Evolutionary conservation across 179 eudicot genomes (phyloP).

Genomic region (Beta macrorhiza): DNA sequence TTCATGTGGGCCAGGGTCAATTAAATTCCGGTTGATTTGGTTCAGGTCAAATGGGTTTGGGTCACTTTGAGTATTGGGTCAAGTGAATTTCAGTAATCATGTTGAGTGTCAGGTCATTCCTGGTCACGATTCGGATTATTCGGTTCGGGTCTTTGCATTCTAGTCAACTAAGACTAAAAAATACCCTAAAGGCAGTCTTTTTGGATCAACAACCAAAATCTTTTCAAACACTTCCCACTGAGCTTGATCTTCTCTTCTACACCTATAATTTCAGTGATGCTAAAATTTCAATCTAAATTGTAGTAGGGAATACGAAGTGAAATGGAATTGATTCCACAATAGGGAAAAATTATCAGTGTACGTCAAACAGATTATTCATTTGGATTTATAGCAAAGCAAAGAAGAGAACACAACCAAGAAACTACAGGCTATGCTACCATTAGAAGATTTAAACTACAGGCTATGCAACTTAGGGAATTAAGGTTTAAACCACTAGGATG

Average conservation of each 20-base stretch:
- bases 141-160: no score
- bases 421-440: neutral
- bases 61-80: no score
- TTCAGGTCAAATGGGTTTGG: no score
- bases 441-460: neutral
- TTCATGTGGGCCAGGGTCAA: no score
- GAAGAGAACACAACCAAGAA: neutral
- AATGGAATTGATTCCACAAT: neutral
- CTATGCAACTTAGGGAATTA: neutral
- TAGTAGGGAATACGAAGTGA: neutral
- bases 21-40: no score
- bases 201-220: neutral
- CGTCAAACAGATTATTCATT: neutral
- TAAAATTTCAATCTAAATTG: neutral
- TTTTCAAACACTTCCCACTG: neutral
- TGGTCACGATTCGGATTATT: no score
- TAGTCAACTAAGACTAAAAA: neutral
- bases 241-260: neutral
- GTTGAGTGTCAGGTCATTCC: no score
- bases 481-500: neutral
- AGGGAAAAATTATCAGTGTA: neutral
- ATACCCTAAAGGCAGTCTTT: neutral
- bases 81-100: no score
- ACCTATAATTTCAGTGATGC: neutral
- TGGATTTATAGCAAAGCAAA: neutral